phyloP scores from a whole-genome alignment of 768 basidiomycete genomes.

The Suillus discolor region DNA sequence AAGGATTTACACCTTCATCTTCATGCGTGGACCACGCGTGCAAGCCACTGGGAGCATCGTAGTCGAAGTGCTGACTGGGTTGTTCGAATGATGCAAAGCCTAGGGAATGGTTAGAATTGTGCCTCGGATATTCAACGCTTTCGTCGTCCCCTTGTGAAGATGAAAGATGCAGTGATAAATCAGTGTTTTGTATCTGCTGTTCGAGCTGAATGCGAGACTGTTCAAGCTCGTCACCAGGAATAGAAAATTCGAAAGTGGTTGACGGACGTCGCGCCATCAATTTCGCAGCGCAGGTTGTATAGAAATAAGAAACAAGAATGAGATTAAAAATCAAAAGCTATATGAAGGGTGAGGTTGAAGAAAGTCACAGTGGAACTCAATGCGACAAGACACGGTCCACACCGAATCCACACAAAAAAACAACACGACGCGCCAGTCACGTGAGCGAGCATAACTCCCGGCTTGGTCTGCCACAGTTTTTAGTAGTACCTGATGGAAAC shows the following conservation, averaged over 20 bases:
- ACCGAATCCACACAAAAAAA: constrained; percentile 10
- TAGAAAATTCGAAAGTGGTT: constrained; percentile 48
- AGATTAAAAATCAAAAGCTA: constrained; percentile 14
- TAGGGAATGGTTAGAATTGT: constrained; percentile 59
- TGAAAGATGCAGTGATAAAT: constrained; percentile 71
- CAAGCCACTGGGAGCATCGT: constrained; percentile 49
- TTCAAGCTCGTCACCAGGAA: constrained; percentile 75
- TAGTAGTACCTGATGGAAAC: constrained; percentile 57
- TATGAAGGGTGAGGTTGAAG: constrained; percentile 10
- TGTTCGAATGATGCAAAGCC: constrained; percentile 66
- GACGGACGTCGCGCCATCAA: constrained; percentile 30
- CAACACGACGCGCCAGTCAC: constrained; percentile 30
- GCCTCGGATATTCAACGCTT: constrained; percentile 71
- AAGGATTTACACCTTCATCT: constrained; percentile 69
- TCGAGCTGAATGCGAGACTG: constrained; percentile 78
- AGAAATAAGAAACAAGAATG: constrained; percentile 20
- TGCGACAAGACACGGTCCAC: constrained; percentile 2
- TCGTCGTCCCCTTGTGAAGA: constrained; percentile 51
- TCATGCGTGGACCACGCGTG: constrained; percentile 65
- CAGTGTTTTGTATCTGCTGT: constrained; percentile 72
- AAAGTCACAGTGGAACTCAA: constrained; percentile 9
- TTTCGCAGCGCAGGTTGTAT: constrained; percentile 17
- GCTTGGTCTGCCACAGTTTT: not conserved
- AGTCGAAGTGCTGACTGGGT: constrained; percentile 58
- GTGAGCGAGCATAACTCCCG: constrained; percentile 20